A percentile compares a stretch with the other conserved stretches of the same genome.
Evolutionary conservation across 2,329 filamentous ascomycete genomes (phyloP).

Genomic region (Colletotrichum sp.): DNA sequence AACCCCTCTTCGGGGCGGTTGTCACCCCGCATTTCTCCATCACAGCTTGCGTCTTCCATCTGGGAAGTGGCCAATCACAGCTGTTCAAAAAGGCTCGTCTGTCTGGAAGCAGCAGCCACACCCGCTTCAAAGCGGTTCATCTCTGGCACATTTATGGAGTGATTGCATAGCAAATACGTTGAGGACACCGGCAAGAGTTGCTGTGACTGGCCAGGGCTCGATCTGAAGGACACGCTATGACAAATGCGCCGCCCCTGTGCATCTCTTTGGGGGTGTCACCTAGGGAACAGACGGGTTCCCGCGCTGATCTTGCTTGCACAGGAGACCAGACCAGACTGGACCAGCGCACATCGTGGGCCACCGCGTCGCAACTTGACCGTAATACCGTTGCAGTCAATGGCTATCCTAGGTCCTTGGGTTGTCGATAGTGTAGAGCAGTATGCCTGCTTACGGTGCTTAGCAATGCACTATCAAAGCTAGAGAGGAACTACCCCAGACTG

Average conservation of each 20-base stretch:
- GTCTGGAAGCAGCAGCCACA: constrained; percentile 4
- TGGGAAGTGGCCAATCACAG: background rate
- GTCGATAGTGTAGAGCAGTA: background rate
- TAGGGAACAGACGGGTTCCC: background rate
- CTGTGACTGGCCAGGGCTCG: background rate
- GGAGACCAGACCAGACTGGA: background rate
- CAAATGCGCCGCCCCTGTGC: background rate
- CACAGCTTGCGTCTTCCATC: background rate
- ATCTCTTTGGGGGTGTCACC: background rate
- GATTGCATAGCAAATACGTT: background rate
- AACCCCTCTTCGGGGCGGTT: background rate
- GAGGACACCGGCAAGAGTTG: background rate
- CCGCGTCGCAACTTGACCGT: background rate
- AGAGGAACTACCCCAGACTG: background rate
- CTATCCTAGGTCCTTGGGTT: background rate
- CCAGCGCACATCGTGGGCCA: background rate
- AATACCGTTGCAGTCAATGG: background rate
- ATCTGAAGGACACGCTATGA: background rate
- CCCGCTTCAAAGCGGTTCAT: constrained; percentile 15
- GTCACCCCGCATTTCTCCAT: constrained; percentile 20
- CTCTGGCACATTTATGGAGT: background rate
- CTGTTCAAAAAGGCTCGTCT: background rate
- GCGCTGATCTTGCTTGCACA: background rate
- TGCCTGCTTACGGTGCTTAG: background rate
- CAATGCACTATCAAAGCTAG: background rate